These are phyloP conservation scores for Lactifluus rugatus DNA, from an alignment of 768 basidiomycete genomes.

Conservation along the genomic window DNA sequence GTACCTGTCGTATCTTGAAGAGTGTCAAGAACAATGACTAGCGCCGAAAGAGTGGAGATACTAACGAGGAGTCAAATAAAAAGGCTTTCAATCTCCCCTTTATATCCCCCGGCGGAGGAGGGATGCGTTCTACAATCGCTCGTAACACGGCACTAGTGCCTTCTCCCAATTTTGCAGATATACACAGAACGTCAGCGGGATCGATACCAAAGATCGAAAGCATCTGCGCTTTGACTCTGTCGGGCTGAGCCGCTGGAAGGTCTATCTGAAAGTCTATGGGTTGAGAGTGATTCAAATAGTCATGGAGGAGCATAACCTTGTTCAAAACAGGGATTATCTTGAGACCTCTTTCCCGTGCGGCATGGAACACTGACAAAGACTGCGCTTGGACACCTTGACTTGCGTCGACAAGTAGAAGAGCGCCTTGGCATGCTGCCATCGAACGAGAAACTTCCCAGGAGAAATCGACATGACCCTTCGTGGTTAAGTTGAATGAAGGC, in stretches of 20 bases:
- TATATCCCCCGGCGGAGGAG: slow-evolving; percentile 55
- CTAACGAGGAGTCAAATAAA: slow-evolving; percentile 87
- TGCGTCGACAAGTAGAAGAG: slow-evolving; percentile 79
- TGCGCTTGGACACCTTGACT: slow-evolving; percentile 98
- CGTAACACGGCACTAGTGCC: slow-evolving; percentile 71
- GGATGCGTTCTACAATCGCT: slow-evolving; percentile 77
- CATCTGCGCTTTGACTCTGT: slow-evolving; percentile 72
- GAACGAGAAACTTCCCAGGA: slow-evolving; percentile 94
- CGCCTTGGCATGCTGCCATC: slow-evolving; percentile 89
- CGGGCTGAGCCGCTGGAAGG: slow-evolving; percentile 79
- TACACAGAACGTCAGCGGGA: slow-evolving; percentile 59
- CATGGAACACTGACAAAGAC: slow-evolving; percentile 89
- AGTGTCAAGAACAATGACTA: slow-evolving; percentile 14
- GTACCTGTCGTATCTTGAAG: slow-evolving; percentile 79
- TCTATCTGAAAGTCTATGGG: slow-evolving; percentile 56
- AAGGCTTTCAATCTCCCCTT: slow-evolving; percentile 66
- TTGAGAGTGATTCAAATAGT: background rate
- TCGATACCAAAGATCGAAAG: slow-evolving; percentile 74
- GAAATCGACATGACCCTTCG: slow-evolving; percentile 93
- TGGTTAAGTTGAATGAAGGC: background rate
- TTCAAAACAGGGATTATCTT: slow-evolving; percentile 87
- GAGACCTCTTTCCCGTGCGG: slow-evolving; percentile 71
- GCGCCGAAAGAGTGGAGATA: slow-evolving; percentile 14
- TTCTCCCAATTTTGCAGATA: slow-evolving; percentile 89
- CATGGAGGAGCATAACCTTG: slow-evolving; percentile 45